phyloP scores from a whole-genome alignment of 768 basidiomycete genomes.

The Pleurotus sapidus region DNA sequence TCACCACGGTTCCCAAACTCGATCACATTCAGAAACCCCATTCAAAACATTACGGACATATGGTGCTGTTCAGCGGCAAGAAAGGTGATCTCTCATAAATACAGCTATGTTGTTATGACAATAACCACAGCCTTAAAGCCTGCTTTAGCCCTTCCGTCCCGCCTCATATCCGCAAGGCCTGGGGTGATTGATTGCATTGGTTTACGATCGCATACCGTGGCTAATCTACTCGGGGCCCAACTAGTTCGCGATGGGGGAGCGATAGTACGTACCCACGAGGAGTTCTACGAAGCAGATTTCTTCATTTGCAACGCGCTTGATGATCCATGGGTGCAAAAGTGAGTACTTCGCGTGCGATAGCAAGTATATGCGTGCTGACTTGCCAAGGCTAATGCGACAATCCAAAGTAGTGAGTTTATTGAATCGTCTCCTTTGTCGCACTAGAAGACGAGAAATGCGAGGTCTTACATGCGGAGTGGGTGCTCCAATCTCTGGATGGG shows the following conservation, averaged over 20 bases:
- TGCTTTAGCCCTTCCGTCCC: slow-evolving; percentile 18
- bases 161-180: slow-evolving; percentile 2
- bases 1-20: no score
- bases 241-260: slow-evolving; percentile 10
- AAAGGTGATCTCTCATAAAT: background rate
- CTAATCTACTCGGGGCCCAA: background rate
- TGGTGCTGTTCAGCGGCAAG: background rate
- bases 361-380: background rate
- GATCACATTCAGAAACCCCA: no score
- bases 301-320: slow-evolving; percentile 8
- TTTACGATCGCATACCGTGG: no score
- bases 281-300: slow-evolving; percentile 8
- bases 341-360: background rate
- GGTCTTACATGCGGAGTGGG: slow-evolving; percentile 11
- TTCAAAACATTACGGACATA: no score
- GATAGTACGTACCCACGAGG: slow-evolving; percentile 1
- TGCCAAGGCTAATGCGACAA: background rate
- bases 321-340: slow-evolving; percentile 10
- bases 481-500: slow-evolving; percentile 1
- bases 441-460: background rate
- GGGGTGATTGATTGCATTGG: slow-evolving; percentile 9
- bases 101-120: background rate
- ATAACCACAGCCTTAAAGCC: slow-evolving; percentile 17
- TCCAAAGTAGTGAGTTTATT: background rate
- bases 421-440: background rate